phyloP scores from a whole-genome alignment of 2,329 filamentous ascomycete species.

The Aspergillus udagawae region DNA sequence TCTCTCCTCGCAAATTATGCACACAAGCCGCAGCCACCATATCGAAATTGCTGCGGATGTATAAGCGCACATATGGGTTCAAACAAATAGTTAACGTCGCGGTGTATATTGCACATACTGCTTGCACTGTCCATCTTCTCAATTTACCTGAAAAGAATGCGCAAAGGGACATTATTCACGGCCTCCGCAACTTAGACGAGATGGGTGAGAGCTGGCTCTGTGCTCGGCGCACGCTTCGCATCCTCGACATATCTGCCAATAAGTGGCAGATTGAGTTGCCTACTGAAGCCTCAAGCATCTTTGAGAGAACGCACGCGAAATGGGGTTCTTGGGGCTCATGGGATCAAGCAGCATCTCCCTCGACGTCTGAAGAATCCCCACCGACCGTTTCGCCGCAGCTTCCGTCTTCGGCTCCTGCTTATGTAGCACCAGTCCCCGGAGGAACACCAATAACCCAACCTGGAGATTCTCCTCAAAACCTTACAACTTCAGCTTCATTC shows the following conservation, averaged over 20 bases:
- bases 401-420: conserved; percentile 15
- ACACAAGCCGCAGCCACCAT: conserved; percentile 85
- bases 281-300: conserved; percentile 70
- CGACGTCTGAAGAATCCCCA: conserved; percentile 24
- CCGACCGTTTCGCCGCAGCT: conserved; percentile 12
- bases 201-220: conserved; percentile 95
- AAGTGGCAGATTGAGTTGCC: conserved; percentile 89
- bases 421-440: conserved; percentile 12
- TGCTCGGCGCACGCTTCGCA: conserved; percentile 76
- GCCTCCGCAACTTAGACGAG: conserved; percentile 86
- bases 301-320: conserved; percentile 74
- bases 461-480: conserved; percentile 7
- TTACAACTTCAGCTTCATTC: conserved; percentile 10
- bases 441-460: conserved; percentile 4
- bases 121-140: conserved; percentile 89
- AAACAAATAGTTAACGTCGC: conserved; percentile 95
- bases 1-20: conserved; percentile 86
- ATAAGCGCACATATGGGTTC: conserved; percentile 86
- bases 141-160: conserved; percentile 92
- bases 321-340: conserved; percentile 65
- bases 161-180: conserved; percentile 82
- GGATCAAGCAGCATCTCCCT: conserved; percentile 34
- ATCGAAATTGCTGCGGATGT: conserved; percentile 89
- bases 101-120: conserved; percentile 91
- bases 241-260: conserved; percentile 77